phyloP scores from a whole-genome alignment of 2,329 filamentous ascomycete genomes.

The Exophiala calicioides region DNA sequence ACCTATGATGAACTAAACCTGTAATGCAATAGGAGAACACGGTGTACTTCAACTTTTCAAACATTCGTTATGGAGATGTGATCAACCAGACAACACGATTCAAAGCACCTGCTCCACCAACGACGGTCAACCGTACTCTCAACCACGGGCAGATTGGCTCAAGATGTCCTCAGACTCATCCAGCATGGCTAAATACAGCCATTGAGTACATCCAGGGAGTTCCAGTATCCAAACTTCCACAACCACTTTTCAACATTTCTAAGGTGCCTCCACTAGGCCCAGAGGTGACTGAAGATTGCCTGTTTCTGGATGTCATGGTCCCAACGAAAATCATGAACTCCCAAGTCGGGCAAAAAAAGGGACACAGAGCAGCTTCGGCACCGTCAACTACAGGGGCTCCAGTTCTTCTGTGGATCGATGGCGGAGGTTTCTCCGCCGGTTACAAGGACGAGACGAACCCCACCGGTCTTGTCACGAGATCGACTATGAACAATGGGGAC shows the following conservation, averaged over 20 bases:
- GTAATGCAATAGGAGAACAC: constrained; percentile 36
- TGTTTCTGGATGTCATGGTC: constrained; percentile 41
- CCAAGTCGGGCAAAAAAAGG: too few species aligned
- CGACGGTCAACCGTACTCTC: constrained; percentile 45
- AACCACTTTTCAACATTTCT: constrained; percentile 16
- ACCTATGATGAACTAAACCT: neutral
- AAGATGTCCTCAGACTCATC: constrained; percentile 47
- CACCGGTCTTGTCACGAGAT: constrained; percentile 44
- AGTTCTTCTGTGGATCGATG: constrained; percentile 45
- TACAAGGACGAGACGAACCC: constrained; percentile 37
- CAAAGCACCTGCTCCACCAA: constrained; percentile 46
- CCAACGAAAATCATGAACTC: constrained; percentile 34
- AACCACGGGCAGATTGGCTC: constrained; percentile 46
- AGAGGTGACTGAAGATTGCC: constrained; percentile 38
- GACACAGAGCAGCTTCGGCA: too few species aligned
- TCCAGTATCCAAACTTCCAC: constrained; percentile 34
- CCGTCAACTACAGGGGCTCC: constrained; percentile 36
- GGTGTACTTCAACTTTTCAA: constrained; percentile 58
- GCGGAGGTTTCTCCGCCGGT: constrained; percentile 42
- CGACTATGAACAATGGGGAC: constrained; percentile 39
- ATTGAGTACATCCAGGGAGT: constrained; percentile 22
- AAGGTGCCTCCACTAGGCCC: constrained; percentile 34
- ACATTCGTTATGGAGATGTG: constrained; percentile 59
- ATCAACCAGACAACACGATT: constrained; percentile 54
- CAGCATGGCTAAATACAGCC: constrained; percentile 36